Percentiles rank a stretch among this genome's conserved stretches.
phyloP scores from a whole-genome alignment of 495 filamentous ascomycete genomes.

The Echria macrotheca region DNA sequence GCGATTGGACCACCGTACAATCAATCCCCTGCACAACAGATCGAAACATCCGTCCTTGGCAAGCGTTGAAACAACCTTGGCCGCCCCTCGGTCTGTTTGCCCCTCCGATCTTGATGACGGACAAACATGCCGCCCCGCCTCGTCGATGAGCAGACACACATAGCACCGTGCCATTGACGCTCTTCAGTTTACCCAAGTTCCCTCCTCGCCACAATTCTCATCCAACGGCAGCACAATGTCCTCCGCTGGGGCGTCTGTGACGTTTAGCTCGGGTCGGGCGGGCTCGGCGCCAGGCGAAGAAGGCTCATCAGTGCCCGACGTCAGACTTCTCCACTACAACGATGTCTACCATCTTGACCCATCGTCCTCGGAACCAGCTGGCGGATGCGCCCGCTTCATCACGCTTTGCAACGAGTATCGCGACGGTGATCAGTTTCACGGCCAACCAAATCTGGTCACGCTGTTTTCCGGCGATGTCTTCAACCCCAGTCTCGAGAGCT shows the following conservation, averaged over 20 bases:
- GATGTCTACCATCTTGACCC: conserved; percentile 83
- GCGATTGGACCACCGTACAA: too few relatives aligned
- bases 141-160: too few relatives aligned
- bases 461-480: conserved; percentile 91
- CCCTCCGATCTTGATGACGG: too few relatives aligned
- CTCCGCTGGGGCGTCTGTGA: conserved; percentile 29
- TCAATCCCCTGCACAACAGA: too few relatives aligned
- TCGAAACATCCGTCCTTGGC: too few relatives aligned
- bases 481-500: conserved; percentile 82
- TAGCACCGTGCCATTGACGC: too few relatives aligned
- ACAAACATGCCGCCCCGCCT: too few relatives aligned
- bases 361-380: conserved; percentile 71
- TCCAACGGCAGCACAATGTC: conserved; percentile 1
- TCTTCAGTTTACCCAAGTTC: too few relatives aligned
- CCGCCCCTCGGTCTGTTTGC: too few relatives aligned
- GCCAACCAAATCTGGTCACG: conserved; percentile 62
- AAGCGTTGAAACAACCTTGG: too few relatives aligned
- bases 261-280: conserved; percentile 47
- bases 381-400: conserved; percentile 74
- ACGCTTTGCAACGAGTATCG: conserved; percentile 71
- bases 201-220: too few relatives aligned
- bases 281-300: neutral
- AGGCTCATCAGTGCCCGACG: conserved; percentile 54
- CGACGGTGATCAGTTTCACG: conserved; percentile 47
- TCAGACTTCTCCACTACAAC: conserved; percentile 84